Evolutionary conservation across 1,284 basidiomycete species (phyloP), one percentile per base, ranked within the genome.

Genomic region (Tremellales sp.): DNA sequence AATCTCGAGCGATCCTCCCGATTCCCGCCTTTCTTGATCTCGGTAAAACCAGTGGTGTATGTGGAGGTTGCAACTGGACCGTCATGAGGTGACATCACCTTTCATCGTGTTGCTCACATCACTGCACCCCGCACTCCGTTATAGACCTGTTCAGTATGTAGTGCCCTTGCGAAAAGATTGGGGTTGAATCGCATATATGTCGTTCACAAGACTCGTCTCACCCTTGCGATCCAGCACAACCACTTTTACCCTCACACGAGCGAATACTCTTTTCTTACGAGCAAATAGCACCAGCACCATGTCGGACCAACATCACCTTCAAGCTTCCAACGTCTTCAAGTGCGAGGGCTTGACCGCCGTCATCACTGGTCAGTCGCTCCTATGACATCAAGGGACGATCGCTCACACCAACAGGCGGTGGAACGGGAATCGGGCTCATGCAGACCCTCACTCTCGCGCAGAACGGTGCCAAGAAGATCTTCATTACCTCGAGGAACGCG

Each of bases 401-500:
- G 36, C 7, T 8, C 36, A 10, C 7, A 39, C 19, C 19, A 33
- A 10, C 36, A 24, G 72, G 71, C 33, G 70, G 72, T 11, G 70
- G 64, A 5, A 69, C 71, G 11, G 73, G 74, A 17, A 75, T 75
- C 49, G 74, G 74, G 7, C 55, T 75, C 10, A 75, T 75, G 73
- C 66, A 68, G 33, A 68, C 74, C 3, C 66, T 72, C 43, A 70
- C 68, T 1, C 56, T 77, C 22, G 64, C 68, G n/a, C 69, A 70
- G 27, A 75, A 73, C 45, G 74, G 74, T 3, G 73, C 73, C 22
- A 67, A 65, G 35, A 74, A 76, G 22, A 19, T 39, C 10, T 76
- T 73, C 62, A 70, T 76, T 46, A 56, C 56, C 8, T 62, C 63
- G 1, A 40, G 69, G 36, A 60, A 70, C 48, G 53, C 45, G 31